A percentile compares a stretch with the other conserved stretches of the same genome.
These are phyloP conservation scores for Sistotremastrum niveocremeum DNA, from an alignment of 768 basidiomycete genomes.

Conservation along the genomic window DNA sequence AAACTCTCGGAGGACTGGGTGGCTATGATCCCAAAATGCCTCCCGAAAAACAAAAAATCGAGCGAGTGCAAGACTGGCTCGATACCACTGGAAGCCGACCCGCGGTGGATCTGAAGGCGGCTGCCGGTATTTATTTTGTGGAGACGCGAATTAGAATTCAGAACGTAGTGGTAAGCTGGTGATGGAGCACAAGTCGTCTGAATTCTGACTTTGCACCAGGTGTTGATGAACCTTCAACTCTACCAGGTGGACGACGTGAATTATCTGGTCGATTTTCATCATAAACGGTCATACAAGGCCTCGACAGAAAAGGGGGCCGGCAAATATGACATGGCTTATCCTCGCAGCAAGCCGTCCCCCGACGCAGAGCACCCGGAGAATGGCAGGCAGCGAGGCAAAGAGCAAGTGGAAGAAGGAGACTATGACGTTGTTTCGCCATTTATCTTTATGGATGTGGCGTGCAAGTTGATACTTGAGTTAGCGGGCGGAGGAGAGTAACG, in stretches of 20 bases:
- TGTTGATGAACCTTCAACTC: constrained; percentile 93
- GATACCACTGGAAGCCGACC: constrained; percentile 33
- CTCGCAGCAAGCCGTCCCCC: not conserved
- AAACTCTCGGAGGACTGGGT: constrained; percentile 58
- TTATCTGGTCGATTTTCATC: constrained; percentile 96
- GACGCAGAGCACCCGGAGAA: not conserved
- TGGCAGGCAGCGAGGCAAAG: not conserved
- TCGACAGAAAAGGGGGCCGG: constrained; percentile 52
- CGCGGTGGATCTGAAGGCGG: constrained; percentile 44
- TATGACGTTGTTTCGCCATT: constrained; percentile 76
- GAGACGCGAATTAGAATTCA: constrained; percentile 85
- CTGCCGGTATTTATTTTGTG: constrained; percentile 79
- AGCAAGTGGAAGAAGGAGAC: constrained; percentile 13
- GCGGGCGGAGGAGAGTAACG: constrained; percentile 46
- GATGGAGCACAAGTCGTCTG: no score
- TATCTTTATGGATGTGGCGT: constrained; percentile 94
- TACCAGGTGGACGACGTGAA: constrained; percentile 94
- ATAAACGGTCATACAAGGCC: constrained; percentile 86
- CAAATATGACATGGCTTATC: constrained; percentile 48
- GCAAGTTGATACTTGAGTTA: constrained; percentile 83
- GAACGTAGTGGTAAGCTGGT: constrained; percentile 70
- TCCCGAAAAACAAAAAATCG: constrained; percentile 30
- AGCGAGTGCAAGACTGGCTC: constrained; percentile 49
- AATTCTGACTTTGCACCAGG: constrained; percentile 27
- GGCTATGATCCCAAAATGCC: constrained; percentile 20